Percentiles rank a stretch among this genome's conserved stretches.
Conservation (phyloP, 495 filamentous ascomycete species). For the Aspergillus heteromorphus region DNA sequence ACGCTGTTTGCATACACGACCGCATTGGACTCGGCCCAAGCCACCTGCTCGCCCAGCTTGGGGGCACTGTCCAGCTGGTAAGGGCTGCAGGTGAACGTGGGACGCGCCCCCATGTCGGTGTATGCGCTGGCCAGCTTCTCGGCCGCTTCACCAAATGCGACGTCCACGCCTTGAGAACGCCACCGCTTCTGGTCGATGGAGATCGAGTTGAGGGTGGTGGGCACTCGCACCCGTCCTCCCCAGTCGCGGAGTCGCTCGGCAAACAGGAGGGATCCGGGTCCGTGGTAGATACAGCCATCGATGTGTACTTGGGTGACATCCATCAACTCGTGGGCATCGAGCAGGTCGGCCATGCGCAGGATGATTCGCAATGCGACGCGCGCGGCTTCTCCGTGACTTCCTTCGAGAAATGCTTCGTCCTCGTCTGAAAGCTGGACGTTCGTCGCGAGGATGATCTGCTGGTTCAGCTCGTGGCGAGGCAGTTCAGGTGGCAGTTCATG, state of each 20-base stretch:
- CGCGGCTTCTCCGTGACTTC: constrained; percentile 17
- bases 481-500: background rate
- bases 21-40: constrained; percentile 31
- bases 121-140: constrained; percentile 21
- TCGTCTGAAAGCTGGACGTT: background rate
- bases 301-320: constrained; percentile 25
- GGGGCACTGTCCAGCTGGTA: constrained; percentile 25
- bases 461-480: background rate
- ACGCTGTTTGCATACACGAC: constrained; percentile 32
- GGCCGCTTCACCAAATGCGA: constrained; percentile 11
- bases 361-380: constrained; percentile 23
- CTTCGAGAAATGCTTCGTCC: constrained; percentile 20
- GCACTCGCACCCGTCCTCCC: constrained; percentile 19
- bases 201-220: constrained; percentile 29
- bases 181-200: constrained; percentile 27
- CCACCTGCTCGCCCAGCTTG: constrained; percentile 18
- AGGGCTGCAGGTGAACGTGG: constrained; percentile 31
- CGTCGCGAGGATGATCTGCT: background rate
- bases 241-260: constrained; percentile 16
- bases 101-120: constrained; percentile 23
- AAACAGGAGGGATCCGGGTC: constrained; percentile 21
- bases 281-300: constrained; percentile 31
- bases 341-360: constrained; percentile 16
- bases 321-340: constrained; percentile 16
- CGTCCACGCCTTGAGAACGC: constrained; percentile 19